Base-by-base conservation (phyloP, 352 stramenopile species). In the Elongisporangium prolatum region DNA sequence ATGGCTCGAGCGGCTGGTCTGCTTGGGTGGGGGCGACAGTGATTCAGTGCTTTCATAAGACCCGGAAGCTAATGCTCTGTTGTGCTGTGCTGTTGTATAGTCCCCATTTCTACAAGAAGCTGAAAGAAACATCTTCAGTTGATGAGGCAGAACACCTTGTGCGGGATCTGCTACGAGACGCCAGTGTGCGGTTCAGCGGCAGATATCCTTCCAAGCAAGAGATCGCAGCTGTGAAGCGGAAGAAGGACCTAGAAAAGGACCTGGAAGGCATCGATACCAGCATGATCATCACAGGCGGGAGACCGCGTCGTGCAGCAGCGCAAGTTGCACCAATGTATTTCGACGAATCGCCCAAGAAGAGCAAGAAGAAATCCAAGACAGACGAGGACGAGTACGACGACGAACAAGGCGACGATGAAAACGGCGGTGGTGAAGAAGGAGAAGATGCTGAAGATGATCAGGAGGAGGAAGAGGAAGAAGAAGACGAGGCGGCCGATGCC, bases 231-330 rank as follows among this genome's bases (percentile, higher is more conserved):
- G 72, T 80, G 21, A 91, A 88, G 69, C 77, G 63, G 58, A 93
- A 91, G 63, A 70, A 73, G 10, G 76, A 75, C 6, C 70, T 88
- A 22, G 81, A 84, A 20, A 79, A 80, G 48, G 86, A 95, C 48
- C 58, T 93, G 25, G 86, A 95, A 50, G 86, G 84, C 13, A 95
- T 95, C 10, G 86, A 95, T 61, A 86, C 82, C 2, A 89, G 71
- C 21, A 60, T 90, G 14, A 95, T 95, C 61, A 89, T 94, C 56
- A 64, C 60, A 22, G 56, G 58, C 16, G 64, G 72, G 16, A 60
- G 74, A 21, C 63, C 69, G 13, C 74, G 71, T 47, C 69, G 70
- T 47, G 65, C 57, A 53, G 34, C 50, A 21, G 38, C 47, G 14
- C 51, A 68, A 49, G 56, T n/a, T n/a, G 60, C 75, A 25, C 74